A percentile compares a stretch with the other conserved stretches of the same genome.
Conservation (phyloP, 2,329 filamentous ascomycete species). For the Alternaria alternata region DNA sequence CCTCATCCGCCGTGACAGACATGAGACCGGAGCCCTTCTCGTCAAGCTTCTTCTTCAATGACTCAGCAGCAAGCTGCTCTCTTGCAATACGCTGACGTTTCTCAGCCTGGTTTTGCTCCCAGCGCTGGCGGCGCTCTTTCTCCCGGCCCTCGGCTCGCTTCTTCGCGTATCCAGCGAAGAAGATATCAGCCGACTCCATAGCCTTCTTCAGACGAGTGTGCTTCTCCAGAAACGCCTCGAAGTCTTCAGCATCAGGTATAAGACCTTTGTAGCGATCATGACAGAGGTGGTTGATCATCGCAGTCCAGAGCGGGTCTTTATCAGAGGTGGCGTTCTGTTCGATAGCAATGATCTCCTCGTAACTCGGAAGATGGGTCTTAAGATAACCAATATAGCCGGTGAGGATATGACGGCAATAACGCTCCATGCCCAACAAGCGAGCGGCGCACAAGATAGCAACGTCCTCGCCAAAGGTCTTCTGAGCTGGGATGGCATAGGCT, state of each 20-base stretch:
- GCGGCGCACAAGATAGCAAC: constrained; percentile 18
- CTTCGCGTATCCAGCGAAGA: constrained; percentile 7
- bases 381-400: constrained; percentile 14
- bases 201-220: constrained; percentile 7
- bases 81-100: neutral
- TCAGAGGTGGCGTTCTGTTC: constrained; percentile 11
- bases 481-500: constrained; percentile 5
- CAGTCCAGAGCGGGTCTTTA: constrained; percentile 24
- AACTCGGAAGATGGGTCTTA: constrained; percentile 16
- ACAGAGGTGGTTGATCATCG: constrained; percentile 25
- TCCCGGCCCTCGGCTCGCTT: neutral
- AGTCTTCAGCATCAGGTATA: constrained; percentile 17
- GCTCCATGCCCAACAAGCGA: constrained; percentile 25
- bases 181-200: constrained; percentile 14
- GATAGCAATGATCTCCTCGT: constrained; percentile 23
- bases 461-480: constrained; percentile 13
- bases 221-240: constrained; percentile 9
- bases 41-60: constrained; percentile 14
- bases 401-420: constrained; percentile 17
- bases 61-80: constrained; percentile 1
- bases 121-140: constrained; percentile 3
- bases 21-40: constrained; percentile 10
- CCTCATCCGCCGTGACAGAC: constrained; percentile 15
- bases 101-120: constrained; percentile 9
- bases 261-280: constrained; percentile 8